Evolutionary conservation across 1,139 yeast species (phyloP).

Genomic region (Sugiyamaella xylanicola): DNA sequence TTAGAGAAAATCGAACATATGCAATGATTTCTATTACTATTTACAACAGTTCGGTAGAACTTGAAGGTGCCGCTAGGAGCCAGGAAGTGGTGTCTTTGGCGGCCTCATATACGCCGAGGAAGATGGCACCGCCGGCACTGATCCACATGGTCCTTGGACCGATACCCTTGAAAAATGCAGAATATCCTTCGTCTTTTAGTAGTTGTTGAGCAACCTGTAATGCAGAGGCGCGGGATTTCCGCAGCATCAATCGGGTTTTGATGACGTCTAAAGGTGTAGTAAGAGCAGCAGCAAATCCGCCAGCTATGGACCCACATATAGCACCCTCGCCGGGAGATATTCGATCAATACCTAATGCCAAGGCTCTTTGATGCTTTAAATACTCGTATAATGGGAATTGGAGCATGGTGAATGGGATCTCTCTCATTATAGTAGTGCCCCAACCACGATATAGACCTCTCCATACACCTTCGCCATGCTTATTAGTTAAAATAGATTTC

Average conservation of each 20-base stretch:
- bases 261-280: conserved; percentile 94
- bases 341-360: conserved; percentile 42
- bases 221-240: conserved; percentile 54
- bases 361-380: conserved; percentile 62
- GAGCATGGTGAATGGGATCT: conserved; percentile 91
- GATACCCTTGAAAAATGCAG: conserved; percentile 75
- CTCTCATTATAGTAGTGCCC: conserved; percentile 88
- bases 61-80: background rate
- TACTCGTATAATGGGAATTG: conserved; percentile 93
- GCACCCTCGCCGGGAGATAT: conserved; percentile 80
- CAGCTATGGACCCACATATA: conserved; percentile 90
- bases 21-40: background rate
- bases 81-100: conserved; percentile 46
- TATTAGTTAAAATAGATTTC: conserved; percentile 57
- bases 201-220: conserved; percentile 51
- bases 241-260: conserved; percentile 88
- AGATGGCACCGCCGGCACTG: conserved; percentile 97
- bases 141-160: conserved; percentile 98
- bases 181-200: conserved; percentile 63
- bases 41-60: background rate
- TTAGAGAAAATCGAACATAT: no score
- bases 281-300: conserved; percentile 89
- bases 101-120: conserved; percentile 88
- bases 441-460: conserved; percentile 90
- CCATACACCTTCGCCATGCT: conserved; percentile 74